Conservation (phyloP, 768 basidiomycete species). For the Clavulina sp. region DNA sequence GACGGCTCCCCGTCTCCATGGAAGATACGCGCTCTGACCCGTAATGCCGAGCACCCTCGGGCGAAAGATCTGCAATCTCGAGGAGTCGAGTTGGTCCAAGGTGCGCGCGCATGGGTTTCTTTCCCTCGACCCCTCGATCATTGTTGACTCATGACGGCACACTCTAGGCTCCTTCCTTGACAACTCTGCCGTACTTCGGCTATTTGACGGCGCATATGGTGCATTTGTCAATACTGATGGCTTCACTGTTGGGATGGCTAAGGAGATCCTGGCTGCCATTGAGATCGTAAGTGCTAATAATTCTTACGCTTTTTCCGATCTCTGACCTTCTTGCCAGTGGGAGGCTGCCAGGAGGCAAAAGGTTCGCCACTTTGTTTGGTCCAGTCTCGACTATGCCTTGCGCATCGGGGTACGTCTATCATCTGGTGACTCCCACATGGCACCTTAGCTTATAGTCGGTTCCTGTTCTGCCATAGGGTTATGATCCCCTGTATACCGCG, state of each 20-base stretch:
- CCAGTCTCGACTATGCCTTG: conserved; percentile 27
- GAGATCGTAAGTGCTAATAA: too few species aligned
- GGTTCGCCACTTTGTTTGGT: conserved; percentile 19
- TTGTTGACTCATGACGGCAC: not conserved
- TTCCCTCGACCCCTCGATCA: too few species aligned
- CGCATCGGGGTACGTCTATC: conserved; percentile 20
- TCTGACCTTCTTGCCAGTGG: too few species aligned
- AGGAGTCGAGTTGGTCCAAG: not conserved
- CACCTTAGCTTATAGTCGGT: not conserved
- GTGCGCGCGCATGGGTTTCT: too few species aligned
- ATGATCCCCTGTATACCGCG: conserved; percentile 1
- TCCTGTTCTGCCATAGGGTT: conserved; percentile 5
- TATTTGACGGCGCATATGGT: conserved; percentile 4
- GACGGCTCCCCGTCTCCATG: not conserved
- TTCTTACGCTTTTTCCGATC: too few species aligned
- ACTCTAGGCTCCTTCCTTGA: not conserved
- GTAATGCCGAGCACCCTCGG: not conserved
- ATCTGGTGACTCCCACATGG: not conserved
- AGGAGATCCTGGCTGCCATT: conserved; percentile 1
- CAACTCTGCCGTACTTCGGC: not conserved
- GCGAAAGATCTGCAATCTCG: not conserved
- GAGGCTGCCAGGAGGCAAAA: conserved; percentile 1
- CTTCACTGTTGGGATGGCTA: conserved; percentile 5
- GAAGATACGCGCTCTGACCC: not conserved
- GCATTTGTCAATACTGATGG: conserved; percentile 7